Evolutionary conservation across 176 grass and related monocot genomes (phyloP).

Genomic region (Oryza punctata): DNA sequence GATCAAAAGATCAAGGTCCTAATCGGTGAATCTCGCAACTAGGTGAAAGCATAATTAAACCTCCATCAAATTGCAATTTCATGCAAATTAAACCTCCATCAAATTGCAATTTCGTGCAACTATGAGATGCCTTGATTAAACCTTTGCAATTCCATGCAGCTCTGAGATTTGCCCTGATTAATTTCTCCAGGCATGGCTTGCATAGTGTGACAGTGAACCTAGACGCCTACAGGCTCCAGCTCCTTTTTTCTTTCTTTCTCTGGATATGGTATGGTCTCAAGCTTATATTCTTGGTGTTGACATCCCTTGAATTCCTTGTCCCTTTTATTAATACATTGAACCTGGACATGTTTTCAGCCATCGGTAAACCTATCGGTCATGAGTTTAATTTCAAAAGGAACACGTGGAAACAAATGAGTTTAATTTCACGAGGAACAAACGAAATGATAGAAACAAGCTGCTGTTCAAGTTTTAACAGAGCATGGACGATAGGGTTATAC

Average conservation of each 20-base stretch:
- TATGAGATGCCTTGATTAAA: too few relatives aligned
- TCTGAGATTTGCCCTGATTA: too few relatives aligned
- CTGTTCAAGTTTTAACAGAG: not conserved
- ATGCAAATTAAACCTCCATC: too few relatives aligned
- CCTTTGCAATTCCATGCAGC: too few relatives aligned
- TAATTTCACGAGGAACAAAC: too few relatives aligned
- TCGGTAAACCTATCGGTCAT: not conserved
- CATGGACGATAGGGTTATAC: not conserved
- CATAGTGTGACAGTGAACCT: conserved; percentile 9
- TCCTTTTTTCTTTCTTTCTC: not conserved
- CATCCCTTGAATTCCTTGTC: not conserved
- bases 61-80: too few relatives aligned
- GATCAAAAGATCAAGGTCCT: too few relatives aligned
- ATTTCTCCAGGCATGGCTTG: too few relatives aligned
- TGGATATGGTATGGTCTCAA: not conserved
- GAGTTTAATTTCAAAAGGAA: not conserved
- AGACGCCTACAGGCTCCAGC: not conserved
- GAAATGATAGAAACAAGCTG: too few relatives aligned
- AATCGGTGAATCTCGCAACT: too few relatives aligned
- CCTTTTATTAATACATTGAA: not conserved
- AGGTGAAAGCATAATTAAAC: too few relatives aligned
- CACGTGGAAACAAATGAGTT: not conserved
- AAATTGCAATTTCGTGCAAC: too few relatives aligned
- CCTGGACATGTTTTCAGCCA: conserved; percentile 19
- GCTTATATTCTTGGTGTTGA: conserved; percentile 7